Base-by-base conservation (phyloP, 2,329 filamentous ascomycete species). In the Rachicladosporium sp. region DNA sequence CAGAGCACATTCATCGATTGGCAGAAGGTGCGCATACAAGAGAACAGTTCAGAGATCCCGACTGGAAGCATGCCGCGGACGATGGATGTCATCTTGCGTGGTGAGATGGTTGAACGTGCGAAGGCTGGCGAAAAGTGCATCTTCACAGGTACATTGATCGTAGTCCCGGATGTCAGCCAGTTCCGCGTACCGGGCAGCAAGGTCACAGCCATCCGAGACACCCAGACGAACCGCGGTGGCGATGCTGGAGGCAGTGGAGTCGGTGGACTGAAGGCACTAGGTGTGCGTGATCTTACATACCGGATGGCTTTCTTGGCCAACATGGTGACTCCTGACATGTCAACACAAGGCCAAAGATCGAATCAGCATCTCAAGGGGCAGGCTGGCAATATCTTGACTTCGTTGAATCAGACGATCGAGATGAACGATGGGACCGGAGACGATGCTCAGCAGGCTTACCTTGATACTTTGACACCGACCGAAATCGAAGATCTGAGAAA, bases 111-210 rank as follows among this genome's bases (percentile, higher is more conserved):
- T 19, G 91, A 98, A 54, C 79, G 91, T 37, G 88, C 89, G 38
- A 96, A 96, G 67, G 91, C 91, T 36, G 91, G 91, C 47, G 91
- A 98, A 64, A 95, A 93, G 64, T 98, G 91, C 61, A 85, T 98
- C 54, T 98, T 98, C 61, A 96, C 89, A 0, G 91, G 91, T 47
- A 88, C 88, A 4, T 66, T 96, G 47, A 96, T 98, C 44, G 91
- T 98, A 11, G 87, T 98, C 29, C 91, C 91, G 0, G 91, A 98
- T 59, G 86, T 98, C 44, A 94, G 87, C 56, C 91, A 96, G 60
- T 76, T 98, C 41, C 82, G 88, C 31, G 76, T 96, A 23, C 91
- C 91, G 2, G 91, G 91, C 35, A 72, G 87, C 15, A 73, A 82
- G 41, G 82, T 86, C 10, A 86, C 87, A 44, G 84, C 88, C 12